Percentiles rank a stretch among this genome's conserved stretches.
Conservation (phyloP, 768 basidiomycete species). For the Boletus subparvulus region DNA sequence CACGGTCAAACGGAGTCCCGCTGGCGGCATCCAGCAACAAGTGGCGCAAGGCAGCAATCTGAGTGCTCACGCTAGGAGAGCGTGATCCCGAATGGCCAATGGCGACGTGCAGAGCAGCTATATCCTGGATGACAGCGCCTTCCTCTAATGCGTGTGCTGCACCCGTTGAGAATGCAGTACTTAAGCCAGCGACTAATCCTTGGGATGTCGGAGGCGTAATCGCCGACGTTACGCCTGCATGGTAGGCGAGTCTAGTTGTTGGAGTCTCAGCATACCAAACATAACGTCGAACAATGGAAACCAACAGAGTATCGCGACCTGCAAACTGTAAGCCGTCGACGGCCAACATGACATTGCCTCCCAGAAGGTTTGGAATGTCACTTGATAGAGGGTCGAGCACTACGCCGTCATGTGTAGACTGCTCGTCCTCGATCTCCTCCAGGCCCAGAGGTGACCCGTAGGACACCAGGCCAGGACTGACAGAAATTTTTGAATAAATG, state of each 20-base stretch:
- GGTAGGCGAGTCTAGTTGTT: conserved; percentile 60
- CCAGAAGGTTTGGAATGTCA: conserved; percentile 36
- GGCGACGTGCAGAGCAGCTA: conserved; percentile 60
- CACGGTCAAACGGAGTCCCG: conserved; percentile 39
- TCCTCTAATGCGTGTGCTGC: conserved; percentile 53
- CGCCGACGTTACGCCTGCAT: conserved; percentile 60
- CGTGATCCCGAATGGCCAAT: conserved; percentile 45
- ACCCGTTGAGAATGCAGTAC: conserved; percentile 57
- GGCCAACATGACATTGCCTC: conserved; percentile 49
- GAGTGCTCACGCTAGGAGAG: conserved; percentile 67
- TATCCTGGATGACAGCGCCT: conserved; percentile 60
- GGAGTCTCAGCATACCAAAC: conserved; percentile 2
- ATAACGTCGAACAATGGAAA: conserved; percentile 3
- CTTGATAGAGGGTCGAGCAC: conserved; percentile 44
- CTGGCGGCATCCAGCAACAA: conserved; percentile 46
- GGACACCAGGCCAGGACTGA: conserved; percentile 46
- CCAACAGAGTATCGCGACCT: conserved; percentile 56
- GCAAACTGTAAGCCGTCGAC: conserved; percentile 73
- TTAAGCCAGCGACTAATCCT: conserved; percentile 56
- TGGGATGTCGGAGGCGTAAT: conserved; percentile 54
- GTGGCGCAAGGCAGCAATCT: conserved; percentile 70
- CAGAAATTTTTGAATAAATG: conserved; percentile 1
- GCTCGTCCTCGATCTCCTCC: conserved; percentile 54
- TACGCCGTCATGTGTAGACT: conserved; percentile 56
- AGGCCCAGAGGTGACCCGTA: conserved; percentile 49